Base-by-base conservation (phyloP, 257 asterid species). In the Ilex asprella region DNA sequence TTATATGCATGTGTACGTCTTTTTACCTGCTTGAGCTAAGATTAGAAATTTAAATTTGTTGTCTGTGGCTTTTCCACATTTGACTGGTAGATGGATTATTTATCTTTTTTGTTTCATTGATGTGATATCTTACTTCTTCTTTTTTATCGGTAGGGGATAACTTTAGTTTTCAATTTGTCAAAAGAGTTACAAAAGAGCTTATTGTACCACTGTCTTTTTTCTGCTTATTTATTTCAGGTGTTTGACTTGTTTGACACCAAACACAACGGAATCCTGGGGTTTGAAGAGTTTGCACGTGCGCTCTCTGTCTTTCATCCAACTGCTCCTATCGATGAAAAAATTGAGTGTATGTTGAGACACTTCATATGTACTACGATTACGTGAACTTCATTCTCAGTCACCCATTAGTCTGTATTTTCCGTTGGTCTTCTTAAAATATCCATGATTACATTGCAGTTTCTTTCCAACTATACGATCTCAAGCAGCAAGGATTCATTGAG, bases 401-500 rank as follows among this genome's bases (percentile, higher is more conserved):
- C 41, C 41, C 41, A 8, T 35, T 35, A 0, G 2, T 35, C 41
- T 0, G 8, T 35, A 35, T 4, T 35, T 35, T 35, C 41, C 5
- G 41, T 35, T 4, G 5, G 8, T 35, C 41, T 53, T 6, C 57
- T 53, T 14, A 15, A 50, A 14, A n/a, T 15, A 53, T 53, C 57
- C 57, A 2, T 53, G 3, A 7, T 46, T 16, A 15, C 70, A 32
- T 69, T 79, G 60, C 81, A 89, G 95, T 89, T 86, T 86, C 89
- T 31, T 86, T 89, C 77, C 89, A 79, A 59, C 78, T 89, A 68
- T 89, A 86, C 62, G 97, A 89, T 82, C 94, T 86, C 76, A 89
- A 82, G 86, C 97, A 82, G 75, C 95, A 86, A 82, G 95, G 95
- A 59, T 86, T 79, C 76, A 89, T 89, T 57, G 95, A 86, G 71